phyloP scores from a whole-genome alignment of 257 asterid genomes.

The Fraxinus cuspidata region DNA sequence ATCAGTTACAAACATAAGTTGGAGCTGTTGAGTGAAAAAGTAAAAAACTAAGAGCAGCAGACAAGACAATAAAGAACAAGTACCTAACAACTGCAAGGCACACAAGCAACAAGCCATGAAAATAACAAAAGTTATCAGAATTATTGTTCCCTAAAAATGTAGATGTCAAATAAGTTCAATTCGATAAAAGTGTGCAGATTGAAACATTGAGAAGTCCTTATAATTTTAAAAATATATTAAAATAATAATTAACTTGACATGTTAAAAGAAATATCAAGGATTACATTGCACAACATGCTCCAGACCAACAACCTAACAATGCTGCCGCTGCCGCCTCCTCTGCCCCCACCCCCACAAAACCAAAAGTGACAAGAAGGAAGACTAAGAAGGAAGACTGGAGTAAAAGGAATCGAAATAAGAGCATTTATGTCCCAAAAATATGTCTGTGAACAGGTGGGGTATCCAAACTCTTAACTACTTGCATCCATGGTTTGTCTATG shows the following conservation, averaged over 20 bases:
- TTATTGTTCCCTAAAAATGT: neutral
- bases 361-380: constrained; percentile 21
- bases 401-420: constrained; percentile 28
- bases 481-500: constrained; percentile 89
- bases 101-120: neutral
- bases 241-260: constrained; percentile 34
- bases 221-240: constrained; percentile 21
- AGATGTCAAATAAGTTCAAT: neutral
- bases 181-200: neutral
- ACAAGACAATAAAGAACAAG: neutral
- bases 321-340: no score
- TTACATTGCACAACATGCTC: constrained; percentile 71
- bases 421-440: constrained; percentile 69
- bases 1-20: no score
- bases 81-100: neutral
- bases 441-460: constrained; percentile 89
- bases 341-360: constrained; percentile 16
- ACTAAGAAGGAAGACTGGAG: constrained; percentile 28
- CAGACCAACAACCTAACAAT: constrained; percentile 25
- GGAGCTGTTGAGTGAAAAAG: no score
- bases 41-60: neutral
- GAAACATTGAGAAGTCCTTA: neutral
- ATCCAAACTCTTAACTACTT: constrained; percentile 71
- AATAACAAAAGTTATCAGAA: neutral
- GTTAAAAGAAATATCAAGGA: constrained; percentile 39